Conservation (phyloP, 768 basidiomycete genomes). For the Lactarius sanguifluus region DNA sequence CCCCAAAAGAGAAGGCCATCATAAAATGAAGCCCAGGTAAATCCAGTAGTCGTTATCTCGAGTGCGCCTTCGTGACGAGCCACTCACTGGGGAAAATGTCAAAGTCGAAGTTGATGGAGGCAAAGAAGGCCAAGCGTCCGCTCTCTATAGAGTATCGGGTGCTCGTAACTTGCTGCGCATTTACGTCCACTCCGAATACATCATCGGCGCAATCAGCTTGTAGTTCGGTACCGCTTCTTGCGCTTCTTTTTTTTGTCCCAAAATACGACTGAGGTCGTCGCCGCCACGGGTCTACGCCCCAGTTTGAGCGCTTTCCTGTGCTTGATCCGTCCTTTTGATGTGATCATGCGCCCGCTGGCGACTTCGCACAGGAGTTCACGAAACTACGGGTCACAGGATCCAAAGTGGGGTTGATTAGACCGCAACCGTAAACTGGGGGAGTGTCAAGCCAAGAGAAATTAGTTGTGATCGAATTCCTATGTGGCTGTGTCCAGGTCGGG, state of each 20-base stretch:
- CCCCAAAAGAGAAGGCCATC: conserved; percentile 52
- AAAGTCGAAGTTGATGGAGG: not conserved
- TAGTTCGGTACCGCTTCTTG: conserved; percentile 22
- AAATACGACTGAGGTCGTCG: no score
- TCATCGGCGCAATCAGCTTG: not conserved
- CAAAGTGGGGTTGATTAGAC: conserved; percentile 96
- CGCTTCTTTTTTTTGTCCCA: no score
- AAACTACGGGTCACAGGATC: conserved; percentile 57
- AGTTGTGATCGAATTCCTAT: not conserved
- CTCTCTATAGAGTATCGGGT: no score
- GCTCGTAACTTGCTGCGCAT: not conserved
- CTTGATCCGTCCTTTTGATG: conserved; percentile 62
- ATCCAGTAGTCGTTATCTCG: conserved; percentile 22
- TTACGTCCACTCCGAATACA: not conserved
- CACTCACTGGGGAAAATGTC: not conserved
- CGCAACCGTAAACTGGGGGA: conserved; percentile 84
- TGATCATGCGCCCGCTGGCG: conserved; percentile 78
- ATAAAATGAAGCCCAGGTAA: not conserved
- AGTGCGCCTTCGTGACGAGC: not conserved
- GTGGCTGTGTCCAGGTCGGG: not conserved
- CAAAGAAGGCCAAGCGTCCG: not conserved
- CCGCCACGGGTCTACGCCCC: conserved; percentile 33
- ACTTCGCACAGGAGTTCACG: conserved; percentile 97
- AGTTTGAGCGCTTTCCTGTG: not conserved
- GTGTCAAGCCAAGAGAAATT: not conserved